phyloP scores from a whole-genome alignment of 2,329 filamentous ascomycete species.

The Talaromyces sp. region DNA sequence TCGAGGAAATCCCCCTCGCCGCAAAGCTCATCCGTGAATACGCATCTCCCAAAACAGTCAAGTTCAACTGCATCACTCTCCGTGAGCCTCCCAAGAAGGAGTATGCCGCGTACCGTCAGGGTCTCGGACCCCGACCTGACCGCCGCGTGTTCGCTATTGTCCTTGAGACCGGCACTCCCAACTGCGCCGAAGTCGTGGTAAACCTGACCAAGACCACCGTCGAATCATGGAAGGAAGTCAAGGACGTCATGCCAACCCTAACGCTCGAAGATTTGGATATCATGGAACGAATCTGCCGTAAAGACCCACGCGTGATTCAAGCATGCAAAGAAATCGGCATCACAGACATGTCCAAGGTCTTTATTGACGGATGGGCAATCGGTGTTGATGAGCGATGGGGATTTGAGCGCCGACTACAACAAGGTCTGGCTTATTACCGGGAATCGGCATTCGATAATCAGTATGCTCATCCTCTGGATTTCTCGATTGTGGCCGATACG shows the following conservation, averaged over 20 bases:
- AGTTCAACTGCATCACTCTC: conserved; percentile 49
- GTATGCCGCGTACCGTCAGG: conserved; percentile 29
- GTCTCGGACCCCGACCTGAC: conserved; percentile 27
- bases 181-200: conserved; percentile 26
- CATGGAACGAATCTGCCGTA: conserved; percentile 30
- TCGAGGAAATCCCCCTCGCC: conserved; percentile 25
- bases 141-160: conserved; percentile 45
- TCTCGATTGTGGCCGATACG: conserved; percentile 84
- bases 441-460: conserved; percentile 68
- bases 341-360: conserved; percentile 85
- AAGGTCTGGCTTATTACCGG: conserved; percentile 54
- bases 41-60: conserved; percentile 26
- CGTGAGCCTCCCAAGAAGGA: conserved; percentile 43
- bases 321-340: conserved; percentile 34
- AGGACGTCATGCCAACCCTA: conserved; percentile 45
- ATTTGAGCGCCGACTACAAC: conserved; percentile 52
- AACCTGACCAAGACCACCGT: conserved; percentile 25
- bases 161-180: conserved; percentile 33
- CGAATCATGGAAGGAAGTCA: conserved; percentile 31
- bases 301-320: conserved; percentile 28
- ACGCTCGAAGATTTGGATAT: conserved; percentile 33
- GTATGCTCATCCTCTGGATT: conserved; percentile 86
- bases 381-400: conserved; percentile 43
- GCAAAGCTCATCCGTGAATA: conserved; percentile 26
- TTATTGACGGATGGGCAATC: conserved; percentile 65